Evolutionary conservation across 106 monocot species (phyloP).

Genomic region (Iris macrosiphon): DNA sequence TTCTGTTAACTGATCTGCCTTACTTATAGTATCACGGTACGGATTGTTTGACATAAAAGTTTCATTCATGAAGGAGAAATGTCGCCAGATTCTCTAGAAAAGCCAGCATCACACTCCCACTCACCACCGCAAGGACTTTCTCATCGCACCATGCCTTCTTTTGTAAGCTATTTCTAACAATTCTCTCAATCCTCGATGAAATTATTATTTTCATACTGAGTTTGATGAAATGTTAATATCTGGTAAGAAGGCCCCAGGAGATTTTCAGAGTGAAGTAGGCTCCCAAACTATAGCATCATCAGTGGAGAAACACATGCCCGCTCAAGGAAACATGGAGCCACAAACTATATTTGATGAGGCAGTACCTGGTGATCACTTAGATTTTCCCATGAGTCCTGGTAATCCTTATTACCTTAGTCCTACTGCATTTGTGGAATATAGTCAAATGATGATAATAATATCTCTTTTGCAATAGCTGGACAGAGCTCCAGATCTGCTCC

Average conservation of each 20-base stretch:
- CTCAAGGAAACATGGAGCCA: conserved; percentile 24
- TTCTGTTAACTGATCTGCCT: not conserved
- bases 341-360: conserved; percentile 19
- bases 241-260: conserved; percentile 30
- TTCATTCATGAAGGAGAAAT: conserved; percentile 11
- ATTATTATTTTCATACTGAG: not conserved
- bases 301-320: conserved; percentile 43
- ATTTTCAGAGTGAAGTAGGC: conserved; percentile 20
- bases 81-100: conserved; percentile 10
- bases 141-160: conserved; percentile 14
- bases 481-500: conserved; percentile 31
- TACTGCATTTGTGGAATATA: not conserved
- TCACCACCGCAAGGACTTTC: conserved; percentile 12
- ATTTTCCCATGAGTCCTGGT: conserved; percentile 57
- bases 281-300: conserved; percentile 23
- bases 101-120: conserved; percentile 5
- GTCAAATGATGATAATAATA: not conserved
- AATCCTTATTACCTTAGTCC: not conserved
- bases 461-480: conserved; percentile 6
- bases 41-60: not conserved
- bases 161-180: conserved; percentile 33
- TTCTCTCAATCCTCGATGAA: too few species aligned
- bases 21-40: not conserved
- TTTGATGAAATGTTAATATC: not conserved
- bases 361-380: conserved; percentile 6